Conservation (phyloP, 129 eudicot species). For the Flaveria bidentis region DNA sequence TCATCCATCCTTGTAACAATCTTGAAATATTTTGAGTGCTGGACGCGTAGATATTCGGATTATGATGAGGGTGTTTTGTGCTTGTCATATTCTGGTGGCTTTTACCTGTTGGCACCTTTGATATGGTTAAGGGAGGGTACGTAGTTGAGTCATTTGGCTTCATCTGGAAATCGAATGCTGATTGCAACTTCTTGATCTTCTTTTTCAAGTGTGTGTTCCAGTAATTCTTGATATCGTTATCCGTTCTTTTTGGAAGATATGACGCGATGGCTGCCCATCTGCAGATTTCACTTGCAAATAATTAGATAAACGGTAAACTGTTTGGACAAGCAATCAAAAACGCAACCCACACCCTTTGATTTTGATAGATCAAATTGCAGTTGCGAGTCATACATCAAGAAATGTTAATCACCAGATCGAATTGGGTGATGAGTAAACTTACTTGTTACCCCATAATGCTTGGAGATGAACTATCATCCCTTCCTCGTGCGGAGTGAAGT, state of each 20-base stretch:
- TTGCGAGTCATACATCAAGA: no score
- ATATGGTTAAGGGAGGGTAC: neutral
- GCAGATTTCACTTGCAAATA: constrained; percentile 17
- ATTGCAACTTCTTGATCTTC: constrained; percentile 57
- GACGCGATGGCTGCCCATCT: constrained; percentile 97
- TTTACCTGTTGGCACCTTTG: constrained; percentile 10
- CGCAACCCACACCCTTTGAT: no score
- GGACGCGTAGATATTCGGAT: constrained; percentile 51
- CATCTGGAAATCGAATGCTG: constrained; percentile 41
- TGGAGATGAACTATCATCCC: constrained; percentile 89
- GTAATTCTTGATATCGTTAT: constrained; percentile 79
- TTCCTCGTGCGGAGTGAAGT: constrained; percentile 93
- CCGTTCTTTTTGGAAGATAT: constrained; percentile 83
- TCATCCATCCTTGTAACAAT: constrained; percentile 75
- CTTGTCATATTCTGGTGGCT: constrained; percentile 16
- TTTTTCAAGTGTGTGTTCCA: constrained; percentile 90
- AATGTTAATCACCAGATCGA: no score
- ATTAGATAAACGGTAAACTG: neutral
- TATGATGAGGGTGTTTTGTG: constrained; percentile 22
- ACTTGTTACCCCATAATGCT: constrained; percentile 91
- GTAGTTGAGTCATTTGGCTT: constrained; percentile 28
- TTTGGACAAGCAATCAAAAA: neutral
- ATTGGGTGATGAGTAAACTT: constrained; percentile 17
- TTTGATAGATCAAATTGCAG: no score
- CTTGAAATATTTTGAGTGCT: constrained; percentile 78